Evolutionary conservation across 257 asterid genomes (phyloP), one percentile per base, ranked within the genome.

Genomic region (Catharanthus roseus): DNA sequence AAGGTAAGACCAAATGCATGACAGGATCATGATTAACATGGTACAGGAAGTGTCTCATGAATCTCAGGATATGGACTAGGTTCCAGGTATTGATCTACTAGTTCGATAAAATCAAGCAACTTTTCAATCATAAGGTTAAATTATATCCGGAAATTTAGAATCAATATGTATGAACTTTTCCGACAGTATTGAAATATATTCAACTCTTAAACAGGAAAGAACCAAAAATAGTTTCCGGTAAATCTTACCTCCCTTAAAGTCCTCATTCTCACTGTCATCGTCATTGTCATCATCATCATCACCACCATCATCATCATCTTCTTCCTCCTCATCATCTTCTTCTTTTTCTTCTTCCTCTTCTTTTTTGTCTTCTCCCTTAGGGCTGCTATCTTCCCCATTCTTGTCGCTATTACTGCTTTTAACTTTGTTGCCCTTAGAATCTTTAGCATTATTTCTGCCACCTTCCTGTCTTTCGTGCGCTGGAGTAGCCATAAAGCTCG

Each of bases 221-320:
- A 10, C 21, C 13, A 42, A 19, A 21, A 64, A 21, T 64, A 8
- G 9, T 18, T 13, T 6, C 65, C 16, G 21, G 64, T 44, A 60
- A 67, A 24, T 19, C 63, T 56, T 89, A 93, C 99, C 99, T 82
- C 75, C 96, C 79, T 81, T 76, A 65, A 88, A 83, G 61, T 89
- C 99, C 19, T 90, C 96, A 60, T 80, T 82, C 65, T 82, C 83
- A 55, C 82, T 86, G 16, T 79, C 86, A 21, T 82, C 86, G 0
- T 53, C 80, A 33, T 58, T 78, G 13, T 78, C 78, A 3, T 55
- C 81, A 1, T 75, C 84, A 0, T 76, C 87, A 0, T 45, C 82
- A 4, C 68, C 85, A 0, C 77, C 86, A 0, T 67, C 78, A 0
- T 72, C 86, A 0, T 78, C 89, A 0, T 73, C 88, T 0, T 82